Percentiles rank a stretch among this genome's conserved stretches.
Conservation (phyloP, 2,329 filamentous ascomycete species). For the Aspergillus sp. region DNA sequence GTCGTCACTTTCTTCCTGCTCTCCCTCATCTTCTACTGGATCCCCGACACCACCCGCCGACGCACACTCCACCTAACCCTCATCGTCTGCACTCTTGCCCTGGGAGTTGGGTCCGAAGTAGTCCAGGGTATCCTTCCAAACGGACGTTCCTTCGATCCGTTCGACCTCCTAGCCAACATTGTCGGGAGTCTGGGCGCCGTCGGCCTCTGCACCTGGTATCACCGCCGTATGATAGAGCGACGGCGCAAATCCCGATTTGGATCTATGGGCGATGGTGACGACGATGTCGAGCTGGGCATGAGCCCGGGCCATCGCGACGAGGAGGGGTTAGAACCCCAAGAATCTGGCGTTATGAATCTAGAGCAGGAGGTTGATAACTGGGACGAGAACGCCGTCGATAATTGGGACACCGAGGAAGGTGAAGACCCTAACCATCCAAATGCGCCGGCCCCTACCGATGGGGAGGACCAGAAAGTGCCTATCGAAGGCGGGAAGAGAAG, state of each 20-base stretch:
- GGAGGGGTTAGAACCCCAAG: slow-evolving; percentile 52
- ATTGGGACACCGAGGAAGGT: slow-evolving; percentile 62
- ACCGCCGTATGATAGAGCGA: slow-evolving; percentile 90
- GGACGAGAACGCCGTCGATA: slow-evolving; percentile 78
- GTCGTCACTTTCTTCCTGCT: slow-evolving; percentile 85
- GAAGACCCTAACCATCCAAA: slow-evolving; percentile 22
- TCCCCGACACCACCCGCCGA: slow-evolving; percentile 84
- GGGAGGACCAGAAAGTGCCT: slow-evolving; percentile 22
- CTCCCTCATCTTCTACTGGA: slow-evolving; percentile 89
- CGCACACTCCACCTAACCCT: slow-evolving; percentile 82
- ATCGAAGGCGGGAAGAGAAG: slow-evolving; percentile 30
- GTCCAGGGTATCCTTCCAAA: slow-evolving; percentile 67
- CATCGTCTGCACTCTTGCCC: slow-evolving; percentile 68
- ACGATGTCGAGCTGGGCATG: slow-evolving; percentile 73
- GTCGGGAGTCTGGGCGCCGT: slow-evolving; percentile 72
- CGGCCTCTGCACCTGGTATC: slow-evolving; percentile 82
- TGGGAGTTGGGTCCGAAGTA: slow-evolving; percentile 58
- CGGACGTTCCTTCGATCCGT: slow-evolving; percentile 70
- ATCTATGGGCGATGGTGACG: slow-evolving; percentile 56
- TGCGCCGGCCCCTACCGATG: background rate
- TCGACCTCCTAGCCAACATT: slow-evolving; percentile 85
- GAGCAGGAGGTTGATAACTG: slow-evolving; percentile 89
- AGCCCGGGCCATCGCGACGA: slow-evolving; percentile 38
- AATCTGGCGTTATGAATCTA: slow-evolving; percentile 64
- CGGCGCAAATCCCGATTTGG: slow-evolving; percentile 74